Evolutionary conservation across 805 yeast genomes (phyloP), one percentile per base, ranked within the genome.

Genomic region (Torulaspora gathmanii): DNA sequence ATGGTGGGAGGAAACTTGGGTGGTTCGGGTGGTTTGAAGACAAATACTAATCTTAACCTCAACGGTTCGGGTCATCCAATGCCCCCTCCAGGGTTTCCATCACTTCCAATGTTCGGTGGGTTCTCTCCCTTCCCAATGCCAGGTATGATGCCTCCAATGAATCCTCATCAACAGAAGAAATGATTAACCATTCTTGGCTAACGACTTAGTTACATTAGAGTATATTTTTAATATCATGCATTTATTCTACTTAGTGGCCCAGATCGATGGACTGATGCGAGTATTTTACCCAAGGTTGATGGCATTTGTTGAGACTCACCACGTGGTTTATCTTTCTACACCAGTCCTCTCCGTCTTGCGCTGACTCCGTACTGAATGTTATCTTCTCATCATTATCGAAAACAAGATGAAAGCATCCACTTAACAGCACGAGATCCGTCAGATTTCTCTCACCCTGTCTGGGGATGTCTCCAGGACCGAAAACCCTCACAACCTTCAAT

Each of bases 331-430:
- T 64, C 1, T 73, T 63, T 3, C 64, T 55, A 42, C 83, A 75
- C 98, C 97, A 91, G 43, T 70, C 68, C 26, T 65, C 60, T 65
- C 81, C 83, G 38, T 79, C 83, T 13, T 63, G 70, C 35, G 81
- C 78, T 7, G 44, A 43, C 43, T 87, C 93, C 13, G 96, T 91
- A n/a, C 86, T 86, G 63, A 91, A 86, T 52, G 81, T 86, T 41
- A 90, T 84, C 3, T 78, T 70, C 64, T 90, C 97, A 4, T 87
- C 90, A 60, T 90, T 85, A 33, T 78, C 74, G 64, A 90, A 90
- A 50, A 71, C 69, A 39, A 90, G 65, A 57, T 82, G 82, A 72
- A 90, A 87, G 10, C 89, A 81, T 50, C 86, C 83, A 49, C 81
- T 83, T 59, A 83, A 70, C 40, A 82, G 64, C 30, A 82, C 69